phyloP scores from a whole-genome alignment of 1,139 yeast species.

The Pneumocystis murina region DNA sequence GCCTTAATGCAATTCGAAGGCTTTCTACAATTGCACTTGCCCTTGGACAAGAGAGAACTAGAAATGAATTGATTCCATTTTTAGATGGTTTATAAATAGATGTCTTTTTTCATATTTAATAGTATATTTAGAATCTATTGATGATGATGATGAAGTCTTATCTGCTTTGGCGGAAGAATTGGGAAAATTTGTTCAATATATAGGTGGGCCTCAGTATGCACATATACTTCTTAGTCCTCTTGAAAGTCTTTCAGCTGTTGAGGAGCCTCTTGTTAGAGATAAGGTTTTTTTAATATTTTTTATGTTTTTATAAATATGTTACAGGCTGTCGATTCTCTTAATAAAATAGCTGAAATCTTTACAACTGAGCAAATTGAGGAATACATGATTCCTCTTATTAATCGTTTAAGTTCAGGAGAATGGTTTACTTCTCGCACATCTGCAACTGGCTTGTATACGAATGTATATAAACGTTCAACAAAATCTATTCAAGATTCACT shows the following conservation, averaged over 20 bases:
- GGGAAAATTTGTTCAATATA: slow-evolving; percentile 69
- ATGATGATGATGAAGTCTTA: slow-evolving; percentile 95
- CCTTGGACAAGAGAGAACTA: slow-evolving; percentile 83
- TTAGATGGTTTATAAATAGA: slow-evolving; percentile 31
- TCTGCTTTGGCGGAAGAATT: slow-evolving; percentile 84
- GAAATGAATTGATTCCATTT: slow-evolving; percentile 79
- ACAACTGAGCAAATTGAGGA: slow-evolving; percentile 51
- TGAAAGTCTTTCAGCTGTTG: slow-evolving; percentile 79
- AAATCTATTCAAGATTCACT: slow-evolving; percentile 37
- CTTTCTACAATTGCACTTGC: slow-evolving; percentile 91
- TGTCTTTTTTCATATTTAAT: neutral
- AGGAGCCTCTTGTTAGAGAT: slow-evolving; percentile 95
- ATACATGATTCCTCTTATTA: slow-evolving; percentile 60
- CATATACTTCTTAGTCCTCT: slow-evolving; percentile 70
- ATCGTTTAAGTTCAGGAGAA: slow-evolving; percentile 66
- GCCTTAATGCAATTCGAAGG: slow-evolving; percentile 91
- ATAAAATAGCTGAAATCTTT: slow-evolving; percentile 51
- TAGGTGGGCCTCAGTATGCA: slow-evolving; percentile 76
- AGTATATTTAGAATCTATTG: slow-evolving; percentile 59
- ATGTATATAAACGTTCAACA: slow-evolving; percentile 49
- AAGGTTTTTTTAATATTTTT: slow-evolving; percentile 24
- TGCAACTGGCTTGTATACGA: slow-evolving; percentile 73
- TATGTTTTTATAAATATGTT: neutral
- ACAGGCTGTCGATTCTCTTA: slow-evolving; percentile 67
- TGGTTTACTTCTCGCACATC: slow-evolving; percentile 95